These are phyloP conservation scores for Nicotiana paniculata DNA, from an alignment of 257 asterid genomes.

Conservation along the genomic window DNA sequence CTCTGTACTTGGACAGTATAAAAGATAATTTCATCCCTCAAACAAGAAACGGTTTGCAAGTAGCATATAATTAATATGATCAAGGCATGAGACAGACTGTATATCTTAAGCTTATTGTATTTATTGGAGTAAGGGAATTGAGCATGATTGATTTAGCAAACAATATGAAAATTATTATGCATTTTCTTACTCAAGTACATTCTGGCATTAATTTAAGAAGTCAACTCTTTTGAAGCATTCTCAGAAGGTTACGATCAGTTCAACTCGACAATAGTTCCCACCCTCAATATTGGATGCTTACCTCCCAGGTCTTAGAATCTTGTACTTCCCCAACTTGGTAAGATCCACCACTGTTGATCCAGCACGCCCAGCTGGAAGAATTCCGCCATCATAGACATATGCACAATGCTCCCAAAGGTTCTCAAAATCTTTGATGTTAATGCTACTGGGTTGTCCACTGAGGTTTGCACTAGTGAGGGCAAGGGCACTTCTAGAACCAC, in stretches of 20 bases:
- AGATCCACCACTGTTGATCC: conserved; percentile 90
- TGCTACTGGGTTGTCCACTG: conserved; percentile 77
- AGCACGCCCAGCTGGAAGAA: conserved; percentile 80
- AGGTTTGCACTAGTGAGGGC: conserved; percentile 95
- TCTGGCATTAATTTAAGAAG: neutral
- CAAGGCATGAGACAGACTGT: too few relatives aligned
- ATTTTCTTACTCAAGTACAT: neutral
- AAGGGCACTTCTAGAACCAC: conserved; percentile 69
- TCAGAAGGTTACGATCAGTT: neutral
- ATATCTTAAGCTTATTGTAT: too few relatives aligned
- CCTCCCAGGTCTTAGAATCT: conserved; percentile 90
- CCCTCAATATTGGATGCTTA: conserved; percentile 11
- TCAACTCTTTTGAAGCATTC: neutral
- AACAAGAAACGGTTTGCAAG: neutral
- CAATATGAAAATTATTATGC: neutral
- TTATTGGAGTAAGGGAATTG: neutral
- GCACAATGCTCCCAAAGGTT: conserved; percentile 77
- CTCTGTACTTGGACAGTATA: too few relatives aligned
- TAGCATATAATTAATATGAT: too few relatives aligned
- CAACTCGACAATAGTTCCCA: neutral
- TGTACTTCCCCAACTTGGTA: conserved; percentile 57
- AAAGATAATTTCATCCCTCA: neutral
- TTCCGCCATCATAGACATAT: conserved; percentile 64
- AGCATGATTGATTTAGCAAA: neutral
- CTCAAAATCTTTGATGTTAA: conserved; percentile 68